phyloP scores from a whole-genome alignment of 2,329 filamentous ascomycete genomes.

The Aureobasidium sp. region DNA sequence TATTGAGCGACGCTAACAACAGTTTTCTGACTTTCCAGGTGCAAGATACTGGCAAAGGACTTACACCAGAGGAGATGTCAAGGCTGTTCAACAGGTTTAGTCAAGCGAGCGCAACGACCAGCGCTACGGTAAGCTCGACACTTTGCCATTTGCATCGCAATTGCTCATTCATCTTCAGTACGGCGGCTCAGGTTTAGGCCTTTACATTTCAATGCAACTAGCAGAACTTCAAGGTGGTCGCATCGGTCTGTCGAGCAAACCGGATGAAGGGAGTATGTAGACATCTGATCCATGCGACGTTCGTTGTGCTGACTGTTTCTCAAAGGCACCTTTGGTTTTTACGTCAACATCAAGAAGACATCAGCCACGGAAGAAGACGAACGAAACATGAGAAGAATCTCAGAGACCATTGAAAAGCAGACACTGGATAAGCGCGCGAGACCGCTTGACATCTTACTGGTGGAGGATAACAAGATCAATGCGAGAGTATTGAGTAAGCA shows the following conservation, averaged over 20 bases:
- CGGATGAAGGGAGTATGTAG: constrained; percentile 54
- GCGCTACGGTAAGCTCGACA: neutral
- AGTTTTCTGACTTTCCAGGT: constrained; percentile 35
- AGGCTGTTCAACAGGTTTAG: constrained; percentile 62
- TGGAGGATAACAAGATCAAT: constrained; percentile 27
- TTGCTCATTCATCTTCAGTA: neutral
- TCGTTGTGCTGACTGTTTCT: neutral
- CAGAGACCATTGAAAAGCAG: neutral
- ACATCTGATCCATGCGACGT: too few relatives aligned
- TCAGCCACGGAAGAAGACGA: neutral
- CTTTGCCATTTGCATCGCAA: neutral
- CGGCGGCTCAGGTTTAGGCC: constrained; percentile 56
- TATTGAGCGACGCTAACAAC: constrained; percentile 21
- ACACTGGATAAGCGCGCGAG: too few relatives aligned
- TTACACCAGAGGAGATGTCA: constrained; percentile 31
- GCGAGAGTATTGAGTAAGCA: constrained; percentile 25
- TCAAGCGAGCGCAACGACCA: constrained; percentile 58
- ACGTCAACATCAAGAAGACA: constrained; percentile 47
- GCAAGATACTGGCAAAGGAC: constrained; percentile 34
- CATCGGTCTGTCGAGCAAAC: constrained; percentile 56
- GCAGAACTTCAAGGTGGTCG: constrained; percentile 63
- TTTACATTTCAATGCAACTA: constrained; percentile 62
- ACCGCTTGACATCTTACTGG: constrained; percentile 17
- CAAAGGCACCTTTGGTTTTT: neutral
- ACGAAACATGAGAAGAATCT: neutral